These are phyloP conservation scores for Ophiocordyceps robertsii DNA, from an alignment of 2,329 filamentous ascomycete species.

Conservation along the genomic window DNA sequence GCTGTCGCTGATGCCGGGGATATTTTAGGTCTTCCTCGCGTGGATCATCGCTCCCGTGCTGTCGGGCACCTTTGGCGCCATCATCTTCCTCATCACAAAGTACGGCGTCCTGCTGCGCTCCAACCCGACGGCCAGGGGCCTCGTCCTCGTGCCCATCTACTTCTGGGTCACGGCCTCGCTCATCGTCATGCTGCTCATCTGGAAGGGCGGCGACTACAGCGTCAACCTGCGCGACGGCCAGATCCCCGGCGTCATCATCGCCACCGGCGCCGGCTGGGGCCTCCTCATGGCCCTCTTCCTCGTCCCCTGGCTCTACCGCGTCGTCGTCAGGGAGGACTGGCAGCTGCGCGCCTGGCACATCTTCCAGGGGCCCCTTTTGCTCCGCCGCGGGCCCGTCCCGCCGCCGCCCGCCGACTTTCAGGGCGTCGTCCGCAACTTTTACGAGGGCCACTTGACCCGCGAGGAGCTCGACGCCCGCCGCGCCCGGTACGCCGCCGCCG, in stretches of 20 bases:
- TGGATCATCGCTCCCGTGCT: slow-evolving; percentile 48
- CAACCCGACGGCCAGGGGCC: slow-evolving; percentile 38
- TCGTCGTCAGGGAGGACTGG: slow-evolving; percentile 48
- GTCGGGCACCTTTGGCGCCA: slow-evolving; percentile 36
- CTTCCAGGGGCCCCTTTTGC: slow-evolving; percentile 37
- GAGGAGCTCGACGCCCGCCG: slow-evolving; percentile 34
- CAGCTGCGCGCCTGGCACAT: slow-evolving; percentile 42
- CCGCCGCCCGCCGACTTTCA: slow-evolving; percentile 27
- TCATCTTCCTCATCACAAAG: slow-evolving; percentile 43
- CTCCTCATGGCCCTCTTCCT: slow-evolving; percentile 38
- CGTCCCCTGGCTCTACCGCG: slow-evolving; percentile 44
- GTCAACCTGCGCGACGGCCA: slow-evolving; percentile 33
- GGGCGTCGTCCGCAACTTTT: slow-evolving; percentile 37
- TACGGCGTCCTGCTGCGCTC: slow-evolving; percentile 39
- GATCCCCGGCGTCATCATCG: slow-evolving; percentile 40
- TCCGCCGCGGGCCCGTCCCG: slow-evolving; percentile 26
- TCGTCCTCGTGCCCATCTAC: slow-evolving; percentile 40
- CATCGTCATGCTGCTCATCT: slow-evolving; percentile 47
- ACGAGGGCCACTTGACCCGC: slow-evolving; percentile 39
- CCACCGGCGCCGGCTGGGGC: slow-evolving; percentile 34
- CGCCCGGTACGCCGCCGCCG: slow-evolving; percentile 10
- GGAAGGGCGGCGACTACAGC: slow-evolving; percentile 32
- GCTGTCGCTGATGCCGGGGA: slow-evolving; percentile 6
- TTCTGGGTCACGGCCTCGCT: slow-evolving; percentile 41
- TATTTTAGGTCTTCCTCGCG: slow-evolving; percentile 46